Percentiles rank a stretch among this genome's conserved stretches.
These are phyloP conservation scores for Luffa aegyptiaca DNA, from an alignment of 306 rosid species.

Conservation along the genomic window DNA sequence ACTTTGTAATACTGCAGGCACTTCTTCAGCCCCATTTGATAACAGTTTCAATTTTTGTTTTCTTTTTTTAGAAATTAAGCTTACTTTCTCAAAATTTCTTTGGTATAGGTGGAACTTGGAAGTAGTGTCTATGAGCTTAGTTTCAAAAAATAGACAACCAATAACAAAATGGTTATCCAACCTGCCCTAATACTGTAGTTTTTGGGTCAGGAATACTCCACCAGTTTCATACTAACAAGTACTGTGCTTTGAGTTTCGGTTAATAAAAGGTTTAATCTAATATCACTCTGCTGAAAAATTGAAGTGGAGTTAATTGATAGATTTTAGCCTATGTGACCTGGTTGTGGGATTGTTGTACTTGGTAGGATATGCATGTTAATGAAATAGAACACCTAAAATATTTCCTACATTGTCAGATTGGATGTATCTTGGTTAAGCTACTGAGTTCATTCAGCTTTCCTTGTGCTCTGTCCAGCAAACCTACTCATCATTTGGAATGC, in stretches of 20 bases:
- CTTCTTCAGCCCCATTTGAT: too few relatives aligned
- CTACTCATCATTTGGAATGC: neutral
- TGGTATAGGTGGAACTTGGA: too few relatives aligned
- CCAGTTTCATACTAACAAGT: neutral
- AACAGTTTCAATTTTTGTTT: too few relatives aligned
- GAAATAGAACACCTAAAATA: neutral
- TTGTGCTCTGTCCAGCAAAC: neutral
- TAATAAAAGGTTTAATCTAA: neutral
- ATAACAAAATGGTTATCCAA: too few relatives aligned
- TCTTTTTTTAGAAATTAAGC: too few relatives aligned
- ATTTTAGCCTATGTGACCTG: neutral
- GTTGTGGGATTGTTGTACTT: neutral
- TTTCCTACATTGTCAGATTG: neutral
- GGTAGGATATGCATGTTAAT: neutral
- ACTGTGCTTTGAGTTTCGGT: neutral
- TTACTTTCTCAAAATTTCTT: too few relatives aligned
- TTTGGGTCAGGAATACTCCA: neutral
- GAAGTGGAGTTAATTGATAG: neutral
- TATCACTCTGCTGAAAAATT: neutral
- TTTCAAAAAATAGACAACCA: too few relatives aligned
- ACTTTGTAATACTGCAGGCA: neutral
- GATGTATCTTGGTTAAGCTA: neutral
- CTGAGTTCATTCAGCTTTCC: neutral
- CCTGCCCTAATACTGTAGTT: neutral
- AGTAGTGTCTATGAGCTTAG: too few relatives aligned